A percentile compares a stretch with the other conserved stretches of the same genome.
Evolutionary conservation across 2,329 filamentous ascomycete species (phyloP).

Genomic region (Teratosphaeria zuluensis): DNA sequence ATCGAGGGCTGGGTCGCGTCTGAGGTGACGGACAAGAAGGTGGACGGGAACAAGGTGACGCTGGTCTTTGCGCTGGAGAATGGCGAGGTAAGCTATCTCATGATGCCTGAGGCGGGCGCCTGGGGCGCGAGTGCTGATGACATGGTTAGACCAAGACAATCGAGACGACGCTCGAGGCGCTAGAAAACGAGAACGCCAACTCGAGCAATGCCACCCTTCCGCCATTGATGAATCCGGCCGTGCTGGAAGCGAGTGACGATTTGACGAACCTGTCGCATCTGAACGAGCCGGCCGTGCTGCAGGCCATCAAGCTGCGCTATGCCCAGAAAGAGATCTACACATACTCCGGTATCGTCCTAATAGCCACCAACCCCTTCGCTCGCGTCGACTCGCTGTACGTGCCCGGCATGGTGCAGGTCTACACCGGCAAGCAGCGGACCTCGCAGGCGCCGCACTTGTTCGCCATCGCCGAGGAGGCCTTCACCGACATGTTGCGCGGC

Average conservation of each 20-base stretch:
- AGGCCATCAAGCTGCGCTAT: constrained; percentile 95
- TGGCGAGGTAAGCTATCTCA: constrained; percentile 64
- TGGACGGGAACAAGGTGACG: constrained; percentile 76
- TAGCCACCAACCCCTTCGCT: constrained; percentile 96
- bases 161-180: constrained; percentile 64
- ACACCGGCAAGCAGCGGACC: constrained; percentile 90
- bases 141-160: constrained; percentile 60
- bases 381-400: constrained; percentile 97
- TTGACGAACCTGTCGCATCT: constrained; percentile 94
- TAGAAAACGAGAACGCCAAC: constrained; percentile 51
- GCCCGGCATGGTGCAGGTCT: constrained; percentile 98
- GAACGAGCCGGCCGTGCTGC: constrained; percentile 94
- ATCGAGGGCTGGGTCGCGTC: constrained; percentile 97
- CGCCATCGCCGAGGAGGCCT: constrained; percentile 96
- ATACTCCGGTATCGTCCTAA: constrained; percentile 96
- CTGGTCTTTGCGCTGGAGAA: constrained; percentile 84
- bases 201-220: constrained; percentile 71
- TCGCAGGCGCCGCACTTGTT: constrained; percentile 97
- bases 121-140: constrained; percentile 1
- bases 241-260: constrained; percentile 97
- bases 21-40: constrained; percentile 76
- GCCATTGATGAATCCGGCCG: constrained; percentile 93
- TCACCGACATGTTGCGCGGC: constrained; percentile 96
- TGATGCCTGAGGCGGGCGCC: background rate
- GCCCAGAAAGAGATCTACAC: constrained; percentile 99